These are phyloP conservation scores for Aurantiochytrium sp. DNA, from an alignment of 108 stramenopile genomes.

Conservation along the genomic window DNA sequence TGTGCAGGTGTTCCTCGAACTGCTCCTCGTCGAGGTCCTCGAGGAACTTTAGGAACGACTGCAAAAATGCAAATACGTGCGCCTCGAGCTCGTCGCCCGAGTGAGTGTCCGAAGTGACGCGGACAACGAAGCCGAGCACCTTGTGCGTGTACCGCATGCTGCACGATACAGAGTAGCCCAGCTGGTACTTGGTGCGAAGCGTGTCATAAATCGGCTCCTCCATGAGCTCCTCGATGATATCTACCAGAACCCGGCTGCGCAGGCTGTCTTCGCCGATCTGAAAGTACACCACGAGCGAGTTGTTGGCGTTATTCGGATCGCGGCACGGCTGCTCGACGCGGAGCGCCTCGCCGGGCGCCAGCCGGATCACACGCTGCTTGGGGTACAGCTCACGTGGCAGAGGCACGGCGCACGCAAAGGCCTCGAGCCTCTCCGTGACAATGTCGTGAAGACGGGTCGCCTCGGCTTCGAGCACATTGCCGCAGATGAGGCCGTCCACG, in stretches of 20 bases:
- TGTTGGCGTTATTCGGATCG: not conserved
- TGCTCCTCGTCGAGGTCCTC: not conserved
- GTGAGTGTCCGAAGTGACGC: constrained; percentile 45
- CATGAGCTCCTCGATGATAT: constrained; percentile 66
- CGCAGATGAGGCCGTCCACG: constrained; percentile 5
- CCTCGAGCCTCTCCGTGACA: not conserved
- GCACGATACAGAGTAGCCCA: constrained; percentile 78
- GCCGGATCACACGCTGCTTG: not conserved
- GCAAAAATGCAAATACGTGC: constrained; percentile 5
- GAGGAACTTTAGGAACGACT: not conserved
- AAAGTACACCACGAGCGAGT: constrained; percentile 12
- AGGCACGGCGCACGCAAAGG: not conserved
- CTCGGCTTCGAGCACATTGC: not conserved
- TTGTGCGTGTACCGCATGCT: constrained; percentile 58
- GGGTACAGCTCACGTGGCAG: not conserved
- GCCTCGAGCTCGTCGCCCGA: not conserved
- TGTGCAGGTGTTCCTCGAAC: not conserved
- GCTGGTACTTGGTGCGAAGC: constrained; percentile 79
- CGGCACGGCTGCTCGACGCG: not conserved
- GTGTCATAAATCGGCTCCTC: constrained; percentile 75
- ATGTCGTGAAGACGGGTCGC: not conserved
- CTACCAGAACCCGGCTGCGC: constrained; percentile 42
- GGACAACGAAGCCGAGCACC: constrained; percentile 59
- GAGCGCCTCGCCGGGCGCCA: not conserved
- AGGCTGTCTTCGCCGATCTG: constrained; percentile 34